A percentile compares a stretch with the other conserved stretches of the same genome.
Evolutionary conservation across 192 early-diverging fungal species (phyloP).

Genomic region (Allomyces macrogynus): DNA sequence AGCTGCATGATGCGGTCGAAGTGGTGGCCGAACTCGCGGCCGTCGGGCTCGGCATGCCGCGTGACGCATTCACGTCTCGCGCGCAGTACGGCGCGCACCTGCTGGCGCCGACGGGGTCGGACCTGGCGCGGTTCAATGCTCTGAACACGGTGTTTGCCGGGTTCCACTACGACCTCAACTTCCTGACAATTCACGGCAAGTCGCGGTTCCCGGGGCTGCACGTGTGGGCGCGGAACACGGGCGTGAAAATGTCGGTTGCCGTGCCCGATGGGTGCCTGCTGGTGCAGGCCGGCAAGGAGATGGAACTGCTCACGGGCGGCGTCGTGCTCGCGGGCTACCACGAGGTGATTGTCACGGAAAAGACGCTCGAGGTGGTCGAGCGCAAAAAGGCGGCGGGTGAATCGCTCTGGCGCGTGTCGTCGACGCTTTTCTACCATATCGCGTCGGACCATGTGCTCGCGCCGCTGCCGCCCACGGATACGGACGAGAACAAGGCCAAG

Average conservation of each 20-base stretch:
- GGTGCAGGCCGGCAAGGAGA: slow-evolving; percentile 36
- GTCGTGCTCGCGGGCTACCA: slow-evolving; percentile 43
- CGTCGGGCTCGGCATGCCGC: slow-evolving; percentile 35
- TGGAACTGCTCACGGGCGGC: slow-evolving; percentile 49
- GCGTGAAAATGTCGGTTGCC: slow-evolving; percentile 32
- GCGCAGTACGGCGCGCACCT: slow-evolving; percentile 42
- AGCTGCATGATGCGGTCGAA: slow-evolving; percentile 29
- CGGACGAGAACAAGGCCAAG: slow-evolving; percentile 9
- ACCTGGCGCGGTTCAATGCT: slow-evolving; percentile 38
- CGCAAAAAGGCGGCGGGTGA: slow-evolving; percentile 16
- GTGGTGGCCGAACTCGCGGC: slow-evolving; percentile 38
- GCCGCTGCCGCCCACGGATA: slow-evolving; percentile 20
- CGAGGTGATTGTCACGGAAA: slow-evolving; percentile 41
- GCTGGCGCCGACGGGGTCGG: slow-evolving; percentile 44
- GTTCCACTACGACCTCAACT: slow-evolving; percentile 20
- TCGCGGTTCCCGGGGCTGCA: slow-evolving; percentile 50
- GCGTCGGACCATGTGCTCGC: slow-evolving; percentile 37
- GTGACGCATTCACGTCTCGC: slow-evolving; percentile 30
- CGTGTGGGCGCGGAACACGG: slow-evolving; percentile 41
- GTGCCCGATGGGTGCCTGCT: slow-evolving; percentile 45
- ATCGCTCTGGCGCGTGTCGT: slow-evolving; percentile 48
- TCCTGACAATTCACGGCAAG: slow-evolving; percentile 50
- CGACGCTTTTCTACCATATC: slow-evolving; percentile 51
- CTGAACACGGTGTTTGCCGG: slow-evolving; percentile 42
- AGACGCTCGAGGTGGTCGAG: slow-evolving; percentile 27